These are phyloP conservation scores for Biancaea sappan DNA, from an alignment of 306 rosid species.

Conservation along the genomic window DNA sequence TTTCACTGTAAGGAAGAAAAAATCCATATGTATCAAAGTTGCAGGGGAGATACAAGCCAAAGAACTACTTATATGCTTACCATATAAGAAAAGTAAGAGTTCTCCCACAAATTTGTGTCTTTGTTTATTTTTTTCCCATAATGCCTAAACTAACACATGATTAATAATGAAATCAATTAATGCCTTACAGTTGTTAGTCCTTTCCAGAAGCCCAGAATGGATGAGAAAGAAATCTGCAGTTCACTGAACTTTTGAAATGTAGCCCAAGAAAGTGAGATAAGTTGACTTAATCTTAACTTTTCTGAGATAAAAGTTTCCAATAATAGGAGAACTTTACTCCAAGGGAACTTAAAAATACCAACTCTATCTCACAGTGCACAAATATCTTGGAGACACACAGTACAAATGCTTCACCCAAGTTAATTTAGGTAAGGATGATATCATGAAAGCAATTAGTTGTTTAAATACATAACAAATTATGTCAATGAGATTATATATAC, in stretches of 20 bases:
- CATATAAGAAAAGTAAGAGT: conserved; percentile 1
- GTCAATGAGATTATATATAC: background rate
- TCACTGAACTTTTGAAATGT: background rate
- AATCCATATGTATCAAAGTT: conserved; percentile 42
- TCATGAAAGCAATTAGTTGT: background rate
- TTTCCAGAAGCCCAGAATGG: conserved; percentile 8
- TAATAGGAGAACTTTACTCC: background rate
- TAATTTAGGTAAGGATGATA: background rate
- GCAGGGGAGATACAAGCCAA: conserved; percentile 2
- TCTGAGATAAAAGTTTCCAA: background rate
- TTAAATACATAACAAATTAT: background rate
- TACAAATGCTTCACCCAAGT: conserved; percentile 11
- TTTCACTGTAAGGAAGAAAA: conserved; percentile 65
- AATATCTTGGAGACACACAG: conserved; percentile 14
- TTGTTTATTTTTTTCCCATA: background rate
- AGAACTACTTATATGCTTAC: conserved; percentile 2
- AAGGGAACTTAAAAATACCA: background rate
- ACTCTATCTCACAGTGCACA: background rate
- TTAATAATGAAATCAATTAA: background rate
- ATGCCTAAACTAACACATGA: background rate
- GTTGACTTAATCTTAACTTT: background rate
- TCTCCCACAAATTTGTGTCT: conserved; percentile 9
- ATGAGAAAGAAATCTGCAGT: background rate
- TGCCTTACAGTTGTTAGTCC: background rate
- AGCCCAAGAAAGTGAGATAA: conserved; percentile 1